Conservation (phyloP, 192 early-diverging fungal species). For the Borealophlyctis nickersoniae region DNA sequence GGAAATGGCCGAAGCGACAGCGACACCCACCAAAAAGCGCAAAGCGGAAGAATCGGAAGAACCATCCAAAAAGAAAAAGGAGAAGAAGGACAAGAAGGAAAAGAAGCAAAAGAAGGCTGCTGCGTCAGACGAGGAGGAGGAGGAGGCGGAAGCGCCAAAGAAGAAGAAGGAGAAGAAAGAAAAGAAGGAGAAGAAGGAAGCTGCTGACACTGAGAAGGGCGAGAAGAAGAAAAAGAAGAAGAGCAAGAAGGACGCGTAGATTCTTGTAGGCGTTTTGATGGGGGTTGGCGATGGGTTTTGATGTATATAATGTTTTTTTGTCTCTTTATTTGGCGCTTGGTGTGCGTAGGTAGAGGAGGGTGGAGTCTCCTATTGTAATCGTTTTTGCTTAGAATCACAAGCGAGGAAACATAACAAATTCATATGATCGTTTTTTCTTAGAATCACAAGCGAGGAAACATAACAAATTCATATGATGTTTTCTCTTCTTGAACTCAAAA, state of each 20-base stretch:
- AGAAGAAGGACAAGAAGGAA: slow-evolving; percentile 54
- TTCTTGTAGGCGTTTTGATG: background rate
- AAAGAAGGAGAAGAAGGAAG: slow-evolving; percentile 49
- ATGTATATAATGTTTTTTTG: background rate
- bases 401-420: too few species aligned
- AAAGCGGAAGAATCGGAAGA: slow-evolving; percentile 40
- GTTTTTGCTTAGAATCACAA: too few species aligned
- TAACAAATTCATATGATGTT: too few species aligned
- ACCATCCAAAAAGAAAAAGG: slow-evolving; percentile 39
- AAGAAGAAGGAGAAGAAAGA: slow-evolving; percentile 58
- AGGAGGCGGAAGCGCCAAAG: slow-evolving; percentile 43
- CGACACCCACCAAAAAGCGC: slow-evolving; percentile 21
- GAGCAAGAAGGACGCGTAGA: slow-evolving; percentile 29
- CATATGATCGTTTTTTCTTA: too few species aligned
- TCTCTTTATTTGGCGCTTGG: background rate
- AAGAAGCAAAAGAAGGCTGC: slow-evolving; percentile 38
- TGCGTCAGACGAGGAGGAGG: slow-evolving; percentile 36
- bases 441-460: too few species aligned
- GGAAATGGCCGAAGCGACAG: background rate
- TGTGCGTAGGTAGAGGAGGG: too few species aligned
- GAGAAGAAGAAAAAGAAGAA: slow-evolving; percentile 23
- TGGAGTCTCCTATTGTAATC: too few species aligned
- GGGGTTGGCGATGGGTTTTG: background rate
- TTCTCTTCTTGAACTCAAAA: too few species aligned
- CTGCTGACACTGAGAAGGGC: slow-evolving; percentile 4